Evolutionary conservation across 441 rosid genomes (phyloP).

Genomic region (Gossypium davidsonii): DNA sequence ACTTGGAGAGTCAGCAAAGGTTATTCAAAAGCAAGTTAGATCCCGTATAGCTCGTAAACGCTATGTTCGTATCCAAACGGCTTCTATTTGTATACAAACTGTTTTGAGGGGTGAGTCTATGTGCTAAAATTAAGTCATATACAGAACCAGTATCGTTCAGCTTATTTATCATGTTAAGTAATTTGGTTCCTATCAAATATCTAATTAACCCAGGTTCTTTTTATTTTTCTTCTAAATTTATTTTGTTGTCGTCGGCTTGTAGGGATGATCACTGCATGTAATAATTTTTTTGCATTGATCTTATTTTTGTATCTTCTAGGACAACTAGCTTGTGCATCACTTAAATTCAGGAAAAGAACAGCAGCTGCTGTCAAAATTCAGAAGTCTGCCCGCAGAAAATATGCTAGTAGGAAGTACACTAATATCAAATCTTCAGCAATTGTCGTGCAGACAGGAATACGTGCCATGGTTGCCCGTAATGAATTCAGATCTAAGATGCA

Average conservation of each 20-base stretch:
- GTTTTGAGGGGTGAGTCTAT: conserved; percentile 68
- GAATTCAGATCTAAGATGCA: conserved; percentile 35
- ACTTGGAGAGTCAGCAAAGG: conserved; percentile 50
- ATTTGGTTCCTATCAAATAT: conserved; percentile 9
- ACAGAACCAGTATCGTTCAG: background rate
- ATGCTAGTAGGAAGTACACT: conserved; percentile 42
- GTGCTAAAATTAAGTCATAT: conserved; percentile 1
- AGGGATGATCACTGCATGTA: conserved; percentile 5
- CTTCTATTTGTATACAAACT: conserved; percentile 64
- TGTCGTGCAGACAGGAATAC: conserved; percentile 59
- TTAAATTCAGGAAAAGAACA: conserved; percentile 39
- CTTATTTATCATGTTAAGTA: conserved; percentile 2
- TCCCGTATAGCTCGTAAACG: conserved; percentile 42
- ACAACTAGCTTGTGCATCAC: conserved; percentile 39
- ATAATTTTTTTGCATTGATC: conserved; percentile 14
- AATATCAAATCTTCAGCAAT: conserved; percentile 46
- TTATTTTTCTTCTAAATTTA: background rate
- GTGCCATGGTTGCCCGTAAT: conserved; percentile 51
- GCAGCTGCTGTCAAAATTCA: conserved; percentile 75
- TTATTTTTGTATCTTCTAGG: conserved; percentile 37
- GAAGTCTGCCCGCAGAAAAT: conserved; percentile 62
- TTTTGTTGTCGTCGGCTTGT: background rate
- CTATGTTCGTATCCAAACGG: conserved; percentile 36
- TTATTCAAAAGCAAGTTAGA: conserved; percentile 53
- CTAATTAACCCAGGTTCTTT: background rate